Evolutionary conservation across 23 red algal species (phyloP).

Genomic region (Cyanidioschyzon merolae): DNA sequence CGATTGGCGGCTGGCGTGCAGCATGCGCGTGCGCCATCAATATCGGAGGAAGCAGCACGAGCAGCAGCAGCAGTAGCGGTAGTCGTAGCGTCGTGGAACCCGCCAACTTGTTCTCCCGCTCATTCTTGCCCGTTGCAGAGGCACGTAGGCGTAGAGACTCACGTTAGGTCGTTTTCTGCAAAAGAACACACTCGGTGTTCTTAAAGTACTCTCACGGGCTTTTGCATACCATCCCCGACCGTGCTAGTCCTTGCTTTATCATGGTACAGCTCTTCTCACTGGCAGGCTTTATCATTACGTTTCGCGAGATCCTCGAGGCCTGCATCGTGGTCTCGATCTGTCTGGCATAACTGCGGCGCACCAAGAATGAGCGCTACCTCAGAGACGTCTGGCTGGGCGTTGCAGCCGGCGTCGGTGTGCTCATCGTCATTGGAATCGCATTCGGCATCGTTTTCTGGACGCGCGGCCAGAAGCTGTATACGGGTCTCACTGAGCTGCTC

Average conservation of each 20-base stretch:
- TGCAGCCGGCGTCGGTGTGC: constrained; percentile 33
- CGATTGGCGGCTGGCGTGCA: too few relatives aligned
- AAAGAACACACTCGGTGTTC: neutral
- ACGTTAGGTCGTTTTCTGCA: too few relatives aligned
- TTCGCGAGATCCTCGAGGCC: constrained; percentile 75
- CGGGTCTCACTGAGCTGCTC: constrained; percentile 35
- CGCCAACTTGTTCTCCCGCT: neutral
- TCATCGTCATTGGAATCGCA: constrained; percentile 34
- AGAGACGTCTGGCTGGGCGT: constrained; percentile 58
- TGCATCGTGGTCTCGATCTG: constrained; percentile 66
- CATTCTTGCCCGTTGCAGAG: neutral
- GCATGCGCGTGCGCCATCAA: too few relatives aligned
- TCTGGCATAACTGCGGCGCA: constrained; percentile 56
- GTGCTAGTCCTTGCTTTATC: neutral
- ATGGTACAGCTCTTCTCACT: constrained; percentile 41
- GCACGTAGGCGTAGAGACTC: too few relatives aligned
- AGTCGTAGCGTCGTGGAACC: neutral
- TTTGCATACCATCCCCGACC: neutral
- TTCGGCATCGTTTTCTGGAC: constrained; percentile 41
- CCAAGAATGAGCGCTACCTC: constrained; percentile 38
- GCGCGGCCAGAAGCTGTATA: constrained; percentile 34
- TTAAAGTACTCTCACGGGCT: neutral
- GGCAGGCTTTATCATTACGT: constrained; percentile 69
- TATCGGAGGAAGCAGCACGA: too few relatives aligned
- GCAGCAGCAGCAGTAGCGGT: neutral